A percentile compares a stretch with the other conserved stretches of the same genome.
These are phyloP conservation scores for Lathyrus aphaca DNA, from an alignment of 306 rosid genomes.

Conservation along the genomic window DNA sequence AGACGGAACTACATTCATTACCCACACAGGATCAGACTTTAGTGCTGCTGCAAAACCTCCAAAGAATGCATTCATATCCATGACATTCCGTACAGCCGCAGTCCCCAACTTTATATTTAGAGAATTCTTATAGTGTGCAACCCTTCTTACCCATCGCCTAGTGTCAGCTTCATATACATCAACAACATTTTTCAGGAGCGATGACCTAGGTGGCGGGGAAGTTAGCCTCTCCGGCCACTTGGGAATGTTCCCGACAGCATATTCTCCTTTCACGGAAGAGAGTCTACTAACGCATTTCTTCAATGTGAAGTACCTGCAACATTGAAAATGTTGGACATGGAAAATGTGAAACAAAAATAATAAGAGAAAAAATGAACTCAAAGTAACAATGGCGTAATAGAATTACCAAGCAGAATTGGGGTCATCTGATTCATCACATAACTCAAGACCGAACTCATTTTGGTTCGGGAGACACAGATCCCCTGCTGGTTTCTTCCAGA, in stretches of 20 bases:
- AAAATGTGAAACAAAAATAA: slow-evolving; percentile 21
- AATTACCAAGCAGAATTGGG: slow-evolving; percentile 85
- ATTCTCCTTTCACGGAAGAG: slow-evolving; percentile 71
- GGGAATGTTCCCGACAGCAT: slow-evolving; percentile 71
- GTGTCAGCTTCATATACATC: slow-evolving; percentile 93
- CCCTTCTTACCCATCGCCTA: slow-evolving; percentile 83
- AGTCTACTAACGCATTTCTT: slow-evolving; percentile 74
- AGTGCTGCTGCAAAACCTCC: slow-evolving; percentile 98
- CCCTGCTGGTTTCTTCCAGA: slow-evolving; percentile 88
- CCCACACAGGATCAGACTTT: slow-evolving; percentile 86
- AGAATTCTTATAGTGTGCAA: slow-evolving; percentile 71
- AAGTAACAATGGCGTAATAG: slow-evolving; percentile 16
- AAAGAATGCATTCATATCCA: slow-evolving; percentile 97
- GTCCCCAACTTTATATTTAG: slow-evolving; percentile 86
- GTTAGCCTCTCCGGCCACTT: slow-evolving; percentile 93
- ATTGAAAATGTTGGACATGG: slow-evolving; percentile 27
- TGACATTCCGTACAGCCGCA: slow-evolving; percentile 81
- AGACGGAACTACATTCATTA: slow-evolving; percentile 91
- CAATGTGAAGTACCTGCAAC: slow-evolving; percentile 79
- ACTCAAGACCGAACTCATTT: slow-evolving; percentile 81
- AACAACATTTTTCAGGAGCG: slow-evolving; percentile 63
- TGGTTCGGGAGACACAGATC: slow-evolving; percentile 80
- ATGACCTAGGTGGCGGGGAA: slow-evolving; percentile 66
- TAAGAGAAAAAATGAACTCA: slow-evolving; percentile 20
- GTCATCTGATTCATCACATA: slow-evolving; percentile 78